Conservation (phyloP, 192 early-diverging fungal species). For the Coemansia sp. region DNA sequence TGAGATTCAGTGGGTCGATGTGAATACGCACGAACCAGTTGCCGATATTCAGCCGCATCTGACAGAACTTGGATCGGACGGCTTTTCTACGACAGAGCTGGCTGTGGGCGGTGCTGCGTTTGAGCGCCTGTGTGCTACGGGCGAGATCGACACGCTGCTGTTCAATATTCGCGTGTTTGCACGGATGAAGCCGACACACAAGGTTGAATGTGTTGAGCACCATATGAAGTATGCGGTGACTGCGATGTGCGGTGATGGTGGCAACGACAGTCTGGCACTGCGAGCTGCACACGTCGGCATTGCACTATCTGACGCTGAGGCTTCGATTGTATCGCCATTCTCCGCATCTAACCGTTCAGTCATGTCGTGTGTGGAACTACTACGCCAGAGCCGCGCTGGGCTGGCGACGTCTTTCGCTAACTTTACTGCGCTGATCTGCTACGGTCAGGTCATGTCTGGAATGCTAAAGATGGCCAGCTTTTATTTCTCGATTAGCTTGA, state of each 20-base stretch:
- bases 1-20: slow-evolving; percentile 59
- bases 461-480: slow-evolving; percentile 62
- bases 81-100: slow-evolving; percentile 56
- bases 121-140: slow-evolving; percentile 49
- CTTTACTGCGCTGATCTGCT: slow-evolving; percentile 76
- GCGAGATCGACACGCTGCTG: slow-evolving; percentile 55
- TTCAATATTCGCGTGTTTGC: slow-evolving; percentile 74
- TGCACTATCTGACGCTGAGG: slow-evolving; percentile 76
- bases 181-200: slow-evolving; percentile 75
- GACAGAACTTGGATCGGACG: slow-evolving; percentile 14
- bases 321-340: slow-evolving; percentile 82
- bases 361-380: slow-evolving; percentile 57
- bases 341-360: slow-evolving; percentile 63
- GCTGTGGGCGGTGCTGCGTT: slow-evolving; percentile 74
- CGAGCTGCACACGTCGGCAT: slow-evolving; percentile 79
- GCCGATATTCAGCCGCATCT: slow-evolving; percentile 19
- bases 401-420: slow-evolving; percentile 73
- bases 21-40: slow-evolving; percentile 53
- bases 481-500: slow-evolving; percentile 72
- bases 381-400: slow-evolving; percentile 56
- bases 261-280: slow-evolving; percentile 82
- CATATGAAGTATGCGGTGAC: slow-evolving; percentile 76
- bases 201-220: slow-evolving; percentile 70
- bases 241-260: slow-evolving; percentile 85
- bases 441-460: slow-evolving; percentile 71